Base-by-base conservation (phyloP, 225 moss, liverwort and hornwort genomes). In the Polytrichum formosum region DNA sequence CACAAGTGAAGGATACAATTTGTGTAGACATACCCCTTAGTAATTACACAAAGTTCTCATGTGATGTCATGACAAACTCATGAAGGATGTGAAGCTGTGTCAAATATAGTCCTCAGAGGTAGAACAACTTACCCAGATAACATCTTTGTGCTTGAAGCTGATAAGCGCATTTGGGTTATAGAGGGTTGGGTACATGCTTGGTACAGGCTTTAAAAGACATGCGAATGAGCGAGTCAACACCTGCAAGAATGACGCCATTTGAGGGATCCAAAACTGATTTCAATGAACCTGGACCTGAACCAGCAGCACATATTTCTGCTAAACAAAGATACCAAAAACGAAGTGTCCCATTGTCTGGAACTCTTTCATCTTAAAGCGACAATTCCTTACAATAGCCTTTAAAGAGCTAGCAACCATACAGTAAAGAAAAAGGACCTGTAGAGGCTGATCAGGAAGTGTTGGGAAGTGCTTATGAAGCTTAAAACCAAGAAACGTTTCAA, bases 401-500 rank as follows among this genome's bases (percentile, higher is more conserved):
- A 46, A 46, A 46, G 13, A 46, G 46, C 46, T 4, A 46, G 46
- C 46, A 46, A 46, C 46, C 46, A 46, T 46, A 13, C n/a, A 26
- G 26, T 8, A 10, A 61, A 61, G 22, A n/a, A 26, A 53, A 46
- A n/a, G 56, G 27, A 90, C 97, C 94, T 94, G 97, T 80, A 98
- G 81, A 29, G 97, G 94, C 55, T 86, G 82, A 73, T 92, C 90
- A 64, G 94, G 90, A 75, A 92, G 83, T 9, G 92, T 92, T 67
- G 92, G 94, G 77, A 94, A 94, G 72, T 98, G 87, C 77, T 94
- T 98, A 73, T 85, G 87, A 53, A 85, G 70, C 75, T 94, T 88
- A 72, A 92, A 85, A 56, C 94, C 97, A 61, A 98, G 77, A 73
- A 92, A 91, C 90, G 91, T 92, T 82, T 98, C 97, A 56, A 98